Conservation (phyloP, 148 eudicot genomes). For the Rhododendron kiyosumense region DNA sequence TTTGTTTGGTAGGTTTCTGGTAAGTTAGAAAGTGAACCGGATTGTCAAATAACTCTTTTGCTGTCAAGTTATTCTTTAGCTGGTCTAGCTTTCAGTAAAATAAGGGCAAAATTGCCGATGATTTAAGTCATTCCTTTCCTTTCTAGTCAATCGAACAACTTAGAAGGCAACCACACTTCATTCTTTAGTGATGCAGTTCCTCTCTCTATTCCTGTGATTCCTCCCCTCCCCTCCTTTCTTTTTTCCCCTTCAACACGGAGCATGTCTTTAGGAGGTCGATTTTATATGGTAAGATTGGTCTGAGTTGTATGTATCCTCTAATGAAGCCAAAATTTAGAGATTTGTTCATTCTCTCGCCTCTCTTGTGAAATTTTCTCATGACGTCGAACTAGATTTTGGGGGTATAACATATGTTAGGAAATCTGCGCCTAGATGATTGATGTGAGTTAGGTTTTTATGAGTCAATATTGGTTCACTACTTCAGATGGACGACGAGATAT, state of each 20-base stretch:
- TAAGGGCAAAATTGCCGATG: neutral
- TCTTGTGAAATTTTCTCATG: neutral
- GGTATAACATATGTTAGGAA: neutral
- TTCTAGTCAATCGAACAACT: neutral
- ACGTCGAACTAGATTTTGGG: neutral
- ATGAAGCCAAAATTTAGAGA: neutral
- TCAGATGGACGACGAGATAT: neutral
- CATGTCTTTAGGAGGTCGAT: neutral
- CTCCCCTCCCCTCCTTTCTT: neutral
- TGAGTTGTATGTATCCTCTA: neutral
- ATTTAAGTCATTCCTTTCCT: neutral
- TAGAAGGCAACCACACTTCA: neutral
- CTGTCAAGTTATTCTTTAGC: neutral
- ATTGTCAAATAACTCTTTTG: neutral
- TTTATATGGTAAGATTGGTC: neutral
- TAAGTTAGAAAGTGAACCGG: neutral
- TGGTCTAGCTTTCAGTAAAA: neutral
- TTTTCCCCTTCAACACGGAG: neutral
- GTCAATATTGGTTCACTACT: neutral
- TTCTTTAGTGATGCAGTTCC: neutral
- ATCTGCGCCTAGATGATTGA: neutral
- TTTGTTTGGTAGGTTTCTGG: neutral
- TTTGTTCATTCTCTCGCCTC: neutral
- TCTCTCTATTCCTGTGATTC: neutral
- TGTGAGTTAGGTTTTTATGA: neutral